These are phyloP conservation scores for Arthrobotrys iridis DNA, from an alignment of 2,329 filamentous ascomycete genomes.

Conservation along the genomic window DNA sequence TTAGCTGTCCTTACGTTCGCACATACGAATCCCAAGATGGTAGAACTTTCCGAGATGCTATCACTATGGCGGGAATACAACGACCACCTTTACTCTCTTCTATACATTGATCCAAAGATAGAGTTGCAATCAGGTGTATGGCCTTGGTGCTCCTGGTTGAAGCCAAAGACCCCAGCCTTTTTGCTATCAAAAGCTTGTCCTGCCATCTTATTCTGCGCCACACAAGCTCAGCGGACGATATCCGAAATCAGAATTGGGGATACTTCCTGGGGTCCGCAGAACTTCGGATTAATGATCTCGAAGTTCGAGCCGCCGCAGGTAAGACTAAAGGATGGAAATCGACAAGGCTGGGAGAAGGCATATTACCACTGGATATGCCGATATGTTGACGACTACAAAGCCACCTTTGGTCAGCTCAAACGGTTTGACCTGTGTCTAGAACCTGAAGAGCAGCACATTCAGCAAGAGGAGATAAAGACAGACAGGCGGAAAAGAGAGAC, in stretches of 20 bases:
- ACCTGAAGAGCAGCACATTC: constrained; percentile 10
- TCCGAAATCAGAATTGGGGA: constrained; percentile 28
- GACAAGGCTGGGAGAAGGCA: constrained; percentile 20
- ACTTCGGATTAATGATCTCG: constrained; percentile 32
- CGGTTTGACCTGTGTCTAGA: constrained; percentile 42
- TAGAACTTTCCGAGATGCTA: constrained; percentile 21
- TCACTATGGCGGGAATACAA: constrained; percentile 36
- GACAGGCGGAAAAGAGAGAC: background rate
- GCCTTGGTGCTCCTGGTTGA: constrained; percentile 43
- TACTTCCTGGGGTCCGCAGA: constrained; percentile 31
- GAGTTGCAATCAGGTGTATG: constrained; percentile 23
- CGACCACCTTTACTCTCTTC: constrained; percentile 33
- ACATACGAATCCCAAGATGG: constrained; percentile 43
- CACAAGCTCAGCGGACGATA: constrained; percentile 29
- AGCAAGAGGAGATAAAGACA: background rate
- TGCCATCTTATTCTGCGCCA: constrained; percentile 43
- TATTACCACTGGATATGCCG: constrained; percentile 45
- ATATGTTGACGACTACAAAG: constrained; percentile 41
- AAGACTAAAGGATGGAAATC: constrained; percentile 10
- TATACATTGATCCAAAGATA: constrained; percentile 45
- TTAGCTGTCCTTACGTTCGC: constrained; percentile 26
- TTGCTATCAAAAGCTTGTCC: constrained; percentile 31
- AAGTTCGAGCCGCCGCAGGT: constrained; percentile 34
- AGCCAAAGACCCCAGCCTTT: constrained; percentile 23
- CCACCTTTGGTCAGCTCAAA: constrained; percentile 34